phyloP scores from a whole-genome alignment of 352 stramenopile species.

The Pythium graminicola region DNA sequence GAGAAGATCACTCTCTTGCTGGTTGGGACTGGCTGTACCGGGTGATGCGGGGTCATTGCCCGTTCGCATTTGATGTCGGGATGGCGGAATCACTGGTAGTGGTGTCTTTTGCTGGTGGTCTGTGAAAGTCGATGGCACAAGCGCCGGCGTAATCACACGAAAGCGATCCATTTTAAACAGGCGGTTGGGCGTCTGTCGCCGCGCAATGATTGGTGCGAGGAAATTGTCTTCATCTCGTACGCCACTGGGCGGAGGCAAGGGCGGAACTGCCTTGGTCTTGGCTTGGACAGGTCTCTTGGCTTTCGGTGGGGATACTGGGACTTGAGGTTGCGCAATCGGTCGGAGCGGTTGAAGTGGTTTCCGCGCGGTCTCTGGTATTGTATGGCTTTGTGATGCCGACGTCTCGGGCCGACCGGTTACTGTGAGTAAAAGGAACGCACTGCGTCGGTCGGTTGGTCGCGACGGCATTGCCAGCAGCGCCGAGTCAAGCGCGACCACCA shows the following conservation, averaged over 20 bases:
- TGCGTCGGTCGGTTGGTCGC: slow-evolving; percentile 36
- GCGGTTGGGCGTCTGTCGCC: slow-evolving; percentile 33
- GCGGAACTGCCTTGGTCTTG: background rate
- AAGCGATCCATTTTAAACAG: slow-evolving; percentile 69
- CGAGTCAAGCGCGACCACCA: slow-evolving; percentile 64
- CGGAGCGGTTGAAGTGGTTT: slow-evolving; percentile 7
- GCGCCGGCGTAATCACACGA: slow-evolving; percentile 44
- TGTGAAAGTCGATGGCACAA: slow-evolving; percentile 10
- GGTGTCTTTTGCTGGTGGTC: slow-evolving; percentile 4
- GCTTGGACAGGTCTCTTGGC: background rate
- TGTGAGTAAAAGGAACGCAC: slow-evolving; percentile 43
- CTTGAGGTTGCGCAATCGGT: background rate
- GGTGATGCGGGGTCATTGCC: background rate
- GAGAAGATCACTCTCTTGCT: slow-evolving; percentile 8
- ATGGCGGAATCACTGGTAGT: slow-evolving; percentile 25
- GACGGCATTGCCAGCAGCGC: slow-evolving; percentile 51
- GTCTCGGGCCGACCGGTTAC: slow-evolving; percentile 40
- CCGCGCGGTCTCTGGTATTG: background rate
- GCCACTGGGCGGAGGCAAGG: background rate
- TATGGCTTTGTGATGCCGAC: background rate
- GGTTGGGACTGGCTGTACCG: slow-evolving; percentile 12
- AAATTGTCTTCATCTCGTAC: slow-evolving; percentile 6
- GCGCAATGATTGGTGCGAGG: slow-evolving; percentile 26
- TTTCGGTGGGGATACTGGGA: background rate
- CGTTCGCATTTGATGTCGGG: slow-evolving; percentile 15